Conservation (phyloP, 495 filamentous ascomycete genomes). For the Penicillium cosmopolitanum region DNA sequence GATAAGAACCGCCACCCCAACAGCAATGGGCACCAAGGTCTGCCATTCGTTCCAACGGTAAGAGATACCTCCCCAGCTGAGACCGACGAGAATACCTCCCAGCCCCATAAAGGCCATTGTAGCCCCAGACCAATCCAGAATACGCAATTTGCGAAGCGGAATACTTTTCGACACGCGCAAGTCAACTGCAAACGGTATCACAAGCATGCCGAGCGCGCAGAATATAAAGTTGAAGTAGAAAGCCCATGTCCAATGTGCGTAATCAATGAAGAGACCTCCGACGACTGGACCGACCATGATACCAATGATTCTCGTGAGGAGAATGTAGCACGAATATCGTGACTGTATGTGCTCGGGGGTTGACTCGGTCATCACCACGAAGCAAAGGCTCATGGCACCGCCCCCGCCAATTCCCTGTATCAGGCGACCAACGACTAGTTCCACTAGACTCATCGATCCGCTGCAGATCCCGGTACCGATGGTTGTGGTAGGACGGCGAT, state of each 20-base stretch:
- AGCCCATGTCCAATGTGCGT: constrained; percentile 42
- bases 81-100: constrained; percentile 35
- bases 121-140: constrained; percentile 44
- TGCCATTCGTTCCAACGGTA: constrained; percentile 45
- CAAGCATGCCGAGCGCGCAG: constrained; percentile 38
- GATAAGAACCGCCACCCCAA: constrained; percentile 51
- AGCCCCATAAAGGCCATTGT: constrained; percentile 35
- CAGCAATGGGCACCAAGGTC: constrained; percentile 53
- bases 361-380: constrained; percentile 69
- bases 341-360: constrained; percentile 48
- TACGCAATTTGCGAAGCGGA: constrained; percentile 30
- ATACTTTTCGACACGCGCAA: constrained; percentile 29
- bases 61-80: constrained; percentile 41
- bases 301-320: constrained; percentile 40
- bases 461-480: constrained; percentile 63
- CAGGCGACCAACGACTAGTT: constrained; percentile 65
- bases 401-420: constrained; percentile 77
- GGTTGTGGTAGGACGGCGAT: constrained; percentile 53
- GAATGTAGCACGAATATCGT: constrained; percentile 43
- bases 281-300: constrained; percentile 40
- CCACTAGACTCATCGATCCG: constrained; percentile 60
- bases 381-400: constrained; percentile 64
- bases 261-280: constrained; percentile 43
- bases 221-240: constrained; percentile 51
- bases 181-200: constrained; percentile 42